phyloP scores from a whole-genome alignment of 1,284 basidiomycete species.

The Cystobasidiaceae sp. region DNA sequence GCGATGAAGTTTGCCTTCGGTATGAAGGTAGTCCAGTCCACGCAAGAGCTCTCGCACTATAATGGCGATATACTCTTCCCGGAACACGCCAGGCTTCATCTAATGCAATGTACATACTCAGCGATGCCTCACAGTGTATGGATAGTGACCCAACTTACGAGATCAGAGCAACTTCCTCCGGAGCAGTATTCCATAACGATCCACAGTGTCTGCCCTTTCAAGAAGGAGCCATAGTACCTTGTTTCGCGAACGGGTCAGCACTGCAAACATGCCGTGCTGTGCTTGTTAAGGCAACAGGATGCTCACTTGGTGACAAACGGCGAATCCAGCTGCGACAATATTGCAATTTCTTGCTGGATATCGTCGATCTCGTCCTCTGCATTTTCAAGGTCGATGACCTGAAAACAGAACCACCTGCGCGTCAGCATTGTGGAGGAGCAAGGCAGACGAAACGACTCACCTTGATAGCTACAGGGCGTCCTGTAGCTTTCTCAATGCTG shows the following conservation, averaged over 20 bases:
- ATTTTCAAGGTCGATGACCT: slow-evolving; percentile 97
- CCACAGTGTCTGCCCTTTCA: slow-evolving; percentile 93
- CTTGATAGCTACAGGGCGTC: slow-evolving; percentile 71
- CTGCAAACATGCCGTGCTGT: too few species aligned
- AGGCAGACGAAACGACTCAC: too few species aligned
- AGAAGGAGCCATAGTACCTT: slow-evolving; percentile 91
- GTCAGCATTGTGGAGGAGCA: too few species aligned
- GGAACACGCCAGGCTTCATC: slow-evolving; percentile 97
- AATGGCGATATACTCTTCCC: slow-evolving; percentile 98
- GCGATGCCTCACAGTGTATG: too few species aligned
- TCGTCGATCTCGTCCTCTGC: slow-evolving; percentile 99
- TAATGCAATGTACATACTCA: too few species aligned
- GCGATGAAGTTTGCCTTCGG: slow-evolving; percentile 91
- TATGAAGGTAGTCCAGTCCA: slow-evolving; percentile 91
- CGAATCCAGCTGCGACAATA: slow-evolving; percentile 94
- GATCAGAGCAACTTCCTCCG: slow-evolving; percentile 54
- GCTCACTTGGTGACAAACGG: slow-evolving; percentile 85
- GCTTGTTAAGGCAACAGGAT: neutral
- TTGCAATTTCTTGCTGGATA: slow-evolving; percentile 98
- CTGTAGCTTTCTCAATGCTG: slow-evolving; percentile 85
- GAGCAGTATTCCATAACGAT: slow-evolving; percentile 93
- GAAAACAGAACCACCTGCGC: too few species aligned
- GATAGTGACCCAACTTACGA: slow-evolving; percentile 50
- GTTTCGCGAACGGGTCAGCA: too few species aligned
- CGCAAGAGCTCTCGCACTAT: slow-evolving; percentile 84